phyloP scores from a whole-genome alignment of 2,329 filamentous ascomycete species.

The Exophiala alcalophila region DNA sequence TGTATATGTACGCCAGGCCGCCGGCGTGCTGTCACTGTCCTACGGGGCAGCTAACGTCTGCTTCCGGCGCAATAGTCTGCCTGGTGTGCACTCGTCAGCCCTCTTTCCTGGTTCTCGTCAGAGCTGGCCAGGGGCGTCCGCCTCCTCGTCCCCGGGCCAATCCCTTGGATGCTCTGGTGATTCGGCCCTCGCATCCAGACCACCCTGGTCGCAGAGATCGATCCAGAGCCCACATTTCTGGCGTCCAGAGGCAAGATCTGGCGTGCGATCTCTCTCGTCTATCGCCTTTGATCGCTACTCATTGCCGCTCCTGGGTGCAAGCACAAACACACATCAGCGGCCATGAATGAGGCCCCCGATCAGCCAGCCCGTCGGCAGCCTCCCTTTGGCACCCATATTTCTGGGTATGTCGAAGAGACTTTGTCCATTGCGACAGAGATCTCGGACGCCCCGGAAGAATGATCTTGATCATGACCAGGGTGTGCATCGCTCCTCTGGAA shows the following conservation, averaged over 20 bases:
- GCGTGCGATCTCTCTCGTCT: slow-evolving; percentile 24
- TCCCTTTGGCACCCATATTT: background rate
- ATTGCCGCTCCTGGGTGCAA: slow-evolving; percentile 9
- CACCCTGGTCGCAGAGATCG: too few species aligned
- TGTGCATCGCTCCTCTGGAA: background rate
- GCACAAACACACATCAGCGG: too few species aligned
- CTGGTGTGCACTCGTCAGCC: too few species aligned
- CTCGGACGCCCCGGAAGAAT: background rate
- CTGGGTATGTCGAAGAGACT: background rate
- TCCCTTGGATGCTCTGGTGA: too few species aligned
- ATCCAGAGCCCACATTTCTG: slow-evolving; percentile 14
- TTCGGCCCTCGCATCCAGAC: too few species aligned
- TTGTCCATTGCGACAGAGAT: background rate
- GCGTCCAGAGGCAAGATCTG: slow-evolving; percentile 19
- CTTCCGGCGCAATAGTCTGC: too few species aligned
- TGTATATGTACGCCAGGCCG: too few species aligned
- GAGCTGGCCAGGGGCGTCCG: too few species aligned
- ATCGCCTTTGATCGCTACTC: slow-evolving; percentile 17
- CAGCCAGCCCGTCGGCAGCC: slow-evolving; percentile 1
- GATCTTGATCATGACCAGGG: background rate
- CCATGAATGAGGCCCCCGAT: slow-evolving; percentile 1
- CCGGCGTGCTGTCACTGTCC: too few species aligned
- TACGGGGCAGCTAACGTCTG: too few species aligned
- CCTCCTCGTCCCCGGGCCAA: too few species aligned
- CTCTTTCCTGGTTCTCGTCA: too few species aligned